Evolutionary conservation across 768 basidiomycete genomes (phyloP).

Genomic region (Termitomyces heimii): DNA sequence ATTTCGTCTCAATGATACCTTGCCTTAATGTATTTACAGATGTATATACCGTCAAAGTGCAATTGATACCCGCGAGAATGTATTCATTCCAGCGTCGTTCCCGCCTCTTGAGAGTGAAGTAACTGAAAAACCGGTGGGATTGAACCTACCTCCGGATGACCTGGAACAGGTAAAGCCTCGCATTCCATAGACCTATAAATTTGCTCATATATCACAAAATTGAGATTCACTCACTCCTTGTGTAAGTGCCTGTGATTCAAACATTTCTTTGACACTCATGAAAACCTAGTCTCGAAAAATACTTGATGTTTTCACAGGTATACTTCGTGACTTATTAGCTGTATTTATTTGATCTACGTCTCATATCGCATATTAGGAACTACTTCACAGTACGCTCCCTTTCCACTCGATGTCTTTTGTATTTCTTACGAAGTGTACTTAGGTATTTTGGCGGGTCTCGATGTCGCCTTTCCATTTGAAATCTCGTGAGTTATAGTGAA

Average conservation of each 20-base stretch:
- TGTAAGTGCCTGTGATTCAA: slow-evolving; percentile 29
- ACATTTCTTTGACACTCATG: neutral
- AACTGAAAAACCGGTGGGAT: slow-evolving; percentile 14
- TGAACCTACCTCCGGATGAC: slow-evolving; percentile 36
- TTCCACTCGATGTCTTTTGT: neutral
- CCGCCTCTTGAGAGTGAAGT: slow-evolving; percentile 26
- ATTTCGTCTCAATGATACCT: neutral
- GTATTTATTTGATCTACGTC: neutral
- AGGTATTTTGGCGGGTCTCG: slow-evolving; percentile 49
- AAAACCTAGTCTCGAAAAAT: slow-evolving; percentile 37
- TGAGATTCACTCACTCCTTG: slow-evolving; percentile 56
- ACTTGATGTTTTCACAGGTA: slow-evolving; percentile 35
- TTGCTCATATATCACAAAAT: neutral
- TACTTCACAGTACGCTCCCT: slow-evolving; percentile 27
- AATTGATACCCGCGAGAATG: slow-evolving; percentile 27
- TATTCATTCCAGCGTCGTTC: slow-evolving; percentile 50
- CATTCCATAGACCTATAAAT: neutral
- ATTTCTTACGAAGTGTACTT: neutral
- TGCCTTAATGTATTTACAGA: slow-evolving; percentile 19
- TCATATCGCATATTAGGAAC: slow-evolving; percentile 11
- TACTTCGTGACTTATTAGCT: neutral
- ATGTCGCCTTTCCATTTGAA: slow-evolving; percentile 37
- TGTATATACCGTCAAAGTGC: slow-evolving; percentile 38
- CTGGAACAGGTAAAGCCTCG: slow-evolving; percentile 35
- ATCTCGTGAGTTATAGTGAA: slow-evolving; percentile 29